These are phyloP conservation scores for Trichosporon sp. DNA, from an alignment of 1,284 basidiomycete species.

Conservation along the genomic window DNA sequence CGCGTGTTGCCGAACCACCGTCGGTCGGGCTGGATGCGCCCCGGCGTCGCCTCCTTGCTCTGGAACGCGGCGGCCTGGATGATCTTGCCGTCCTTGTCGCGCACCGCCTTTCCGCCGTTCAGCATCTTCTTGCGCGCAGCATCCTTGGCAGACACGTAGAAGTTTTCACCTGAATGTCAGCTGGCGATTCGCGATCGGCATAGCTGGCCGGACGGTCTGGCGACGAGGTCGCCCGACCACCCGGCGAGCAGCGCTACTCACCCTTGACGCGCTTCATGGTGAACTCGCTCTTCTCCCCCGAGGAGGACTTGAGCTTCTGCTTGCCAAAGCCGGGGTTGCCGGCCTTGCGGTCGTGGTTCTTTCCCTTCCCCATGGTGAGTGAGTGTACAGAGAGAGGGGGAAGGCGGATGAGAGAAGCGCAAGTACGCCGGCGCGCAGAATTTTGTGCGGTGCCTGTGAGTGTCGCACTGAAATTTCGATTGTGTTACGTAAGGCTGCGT, in stretches of 20 bases:
- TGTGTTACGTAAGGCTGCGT: constrained; percentile 1
- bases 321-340: constrained; percentile 36
- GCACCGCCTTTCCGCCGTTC: constrained; percentile 78
- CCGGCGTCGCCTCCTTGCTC: constrained; percentile 79
- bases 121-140: constrained; percentile 81
- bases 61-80: constrained; percentile 88
- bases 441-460: constrained; percentile 5
- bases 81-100: constrained; percentile 84
- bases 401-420: constrained; percentile 6
- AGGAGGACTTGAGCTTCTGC: constrained; percentile 33
- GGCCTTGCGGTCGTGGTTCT: constrained; percentile 48
- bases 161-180: constrained; percentile 57
- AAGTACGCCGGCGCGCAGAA: not conserved
- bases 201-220: not conserved
- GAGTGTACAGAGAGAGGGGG: not conserved
- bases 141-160: constrained; percentile 86
- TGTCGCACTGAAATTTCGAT: not conserved
- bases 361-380: constrained; percentile 47
- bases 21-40: constrained; percentile 85
- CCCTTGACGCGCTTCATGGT: constrained; percentile 67
- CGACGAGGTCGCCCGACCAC: not conserved
- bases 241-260: constrained; percentile 11
- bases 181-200: not conserved
- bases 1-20: constrained; percentile 97
- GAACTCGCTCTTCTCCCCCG: constrained; percentile 38